Base-by-base conservation (phyloP, 768 basidiomycete species). In the Saitozyma sp. region DNA sequence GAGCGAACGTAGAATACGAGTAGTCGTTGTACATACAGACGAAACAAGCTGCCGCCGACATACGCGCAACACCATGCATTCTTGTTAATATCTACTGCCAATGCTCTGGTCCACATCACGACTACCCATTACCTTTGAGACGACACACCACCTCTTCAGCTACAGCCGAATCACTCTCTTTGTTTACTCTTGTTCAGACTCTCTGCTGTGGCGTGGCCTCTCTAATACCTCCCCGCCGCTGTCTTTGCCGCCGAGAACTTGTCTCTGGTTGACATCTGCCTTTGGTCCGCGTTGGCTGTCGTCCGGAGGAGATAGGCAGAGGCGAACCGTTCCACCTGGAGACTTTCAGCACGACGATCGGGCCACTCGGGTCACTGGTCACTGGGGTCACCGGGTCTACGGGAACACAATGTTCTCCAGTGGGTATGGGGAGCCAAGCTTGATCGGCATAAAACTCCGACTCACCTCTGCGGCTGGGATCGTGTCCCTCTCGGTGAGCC, bases 391-490 rank as follows among this genome's bases (percentile, higher is more conserved):
- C 20, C 3, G 4, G 9, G 39, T 14, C 8, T 29, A 29, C 8
- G 3, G 48, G 8, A 5, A 29, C 29, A 5, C 29, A 29, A 29
- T 2, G 29, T 29, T 29, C 29, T 29, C 29, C 29, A 5, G 29
- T 29, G 29, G 29, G 29, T 29, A 29, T 29, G 29, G 29, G 29
- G 29, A 29, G 29, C 29, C 29, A 29, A 2, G 29, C 29, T 29
- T 29, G 29, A 5, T 29, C 29, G 5, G 5, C 5, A 29, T 29
- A 29, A 29, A 2, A 29, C 20, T 3, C 5, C 50, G 14, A 66
- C 70, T 60, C 45, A 79, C 75, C 52, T 79, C 76, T 6, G 76
- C 74, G 14, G 74, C 76, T 10, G 79, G 80, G 43, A 81, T 77
- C 10, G 64, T 56, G 1, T 64, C 67, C 40, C 70, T 65, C 19